phyloP scores from a whole-genome alignment of 139 green algal genomes.

The Medakamo hakoo region DNA sequence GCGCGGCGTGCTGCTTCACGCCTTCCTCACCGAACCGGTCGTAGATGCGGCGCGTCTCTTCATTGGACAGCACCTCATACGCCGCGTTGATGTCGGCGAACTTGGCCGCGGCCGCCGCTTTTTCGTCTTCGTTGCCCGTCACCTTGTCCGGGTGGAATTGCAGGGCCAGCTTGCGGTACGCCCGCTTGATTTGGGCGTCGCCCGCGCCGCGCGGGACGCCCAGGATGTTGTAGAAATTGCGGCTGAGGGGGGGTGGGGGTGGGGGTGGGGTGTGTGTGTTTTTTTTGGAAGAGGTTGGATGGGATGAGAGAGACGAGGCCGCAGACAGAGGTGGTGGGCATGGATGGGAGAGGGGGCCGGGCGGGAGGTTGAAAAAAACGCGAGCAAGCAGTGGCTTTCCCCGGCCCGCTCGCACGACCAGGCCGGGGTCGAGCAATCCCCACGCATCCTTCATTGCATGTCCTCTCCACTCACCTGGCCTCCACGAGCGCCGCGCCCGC shows the following conservation, averaged over 20 bases:
- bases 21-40: conserved; percentile 95
- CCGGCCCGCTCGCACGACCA: too few relatives aligned
- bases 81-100: conserved; percentile 94
- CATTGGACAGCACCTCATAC: conserved; percentile 86
- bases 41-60: conserved; percentile 87
- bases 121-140: conserved; percentile 68
- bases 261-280: not conserved
- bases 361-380: too few relatives aligned
- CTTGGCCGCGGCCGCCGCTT: conserved; percentile 71
- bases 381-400: too few relatives aligned
- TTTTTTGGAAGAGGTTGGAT: too few relatives aligned
- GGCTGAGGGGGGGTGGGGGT: not conserved
- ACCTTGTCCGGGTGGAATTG: conserved; percentile 93
- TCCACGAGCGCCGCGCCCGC: not conserved
- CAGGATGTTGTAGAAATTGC: conserved; percentile 76
- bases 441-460: too few relatives aligned
- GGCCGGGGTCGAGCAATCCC: too few relatives aligned
- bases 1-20: conserved; percentile 67
- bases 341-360: too few relatives aligned
- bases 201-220: conserved; percentile 52
- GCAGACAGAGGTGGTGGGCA: too few relatives aligned
- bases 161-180: conserved; percentile 89
- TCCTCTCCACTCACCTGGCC: too few relatives aligned
- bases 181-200: conserved; percentile 81
- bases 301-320: too few relatives aligned